Base-by-base conservation (phyloP, 305 asterid species). In the Rubia peregrina region DNA sequence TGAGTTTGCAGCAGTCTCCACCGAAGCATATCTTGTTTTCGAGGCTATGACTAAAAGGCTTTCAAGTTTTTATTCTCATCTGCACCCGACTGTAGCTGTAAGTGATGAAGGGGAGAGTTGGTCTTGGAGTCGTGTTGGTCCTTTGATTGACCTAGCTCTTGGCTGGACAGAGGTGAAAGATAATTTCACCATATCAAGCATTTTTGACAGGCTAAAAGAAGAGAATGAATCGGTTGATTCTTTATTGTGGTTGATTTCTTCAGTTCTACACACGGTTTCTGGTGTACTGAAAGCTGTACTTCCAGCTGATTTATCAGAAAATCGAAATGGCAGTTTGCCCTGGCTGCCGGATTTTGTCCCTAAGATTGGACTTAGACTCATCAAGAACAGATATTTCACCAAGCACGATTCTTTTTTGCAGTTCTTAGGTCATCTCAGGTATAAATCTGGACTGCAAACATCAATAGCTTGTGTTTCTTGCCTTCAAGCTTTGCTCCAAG, bases 281-380 rank as follows among this genome's bases (percentile, higher is more conserved):
- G 86, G 86, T 67, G 80, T 86, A 71, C 95, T 94, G 48, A 81
- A 83, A 85, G 90, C 88, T 77, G 89, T 84, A 76, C 72, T 80
- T 65, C 91, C 91, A 44, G 88, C 74, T 74, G 89, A 85, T 61
- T 74, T 69, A 73, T 62, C 26, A 68, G 78, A 78, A 70, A 74
- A 81, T 62, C 68, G 69, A 26, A 73, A 79, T 67, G 82, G 80
- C 38, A 65, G 36, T 71, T 66, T 92, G 79, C 87, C 94, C 48
- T 89, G 95, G 92, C 83, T 94, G 77, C 98, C 99, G 0, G 97
- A 94, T 16, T 94, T 94, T 67, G 96, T 91, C 70, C 88, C 97
- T 22, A 87, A 75, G 85, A 82, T 88, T 71, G 99, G 97, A 70
- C 84, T 91, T 65, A 79, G 64, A 74, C 78, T 94, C 63, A 75